Base-by-base conservation (phyloP, 345 rosid genomes). In the Crucihimalaya himalaica region DNA sequence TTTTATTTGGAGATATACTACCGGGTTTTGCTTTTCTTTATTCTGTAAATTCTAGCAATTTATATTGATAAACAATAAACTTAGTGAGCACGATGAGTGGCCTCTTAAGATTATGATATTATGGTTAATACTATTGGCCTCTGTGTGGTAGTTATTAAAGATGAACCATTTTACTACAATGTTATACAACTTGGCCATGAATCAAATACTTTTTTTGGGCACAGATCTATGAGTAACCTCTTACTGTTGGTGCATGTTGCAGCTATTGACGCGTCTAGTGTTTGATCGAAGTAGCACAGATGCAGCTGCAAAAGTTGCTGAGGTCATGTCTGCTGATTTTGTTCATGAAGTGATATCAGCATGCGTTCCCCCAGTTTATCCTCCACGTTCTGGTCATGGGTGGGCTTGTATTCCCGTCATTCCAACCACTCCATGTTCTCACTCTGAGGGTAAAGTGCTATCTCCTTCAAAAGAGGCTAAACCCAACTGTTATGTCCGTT, bases 331-430 rank as follows among this genome's bases (percentile, higher is more conserved):
- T 83, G 93, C 95, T 64, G 98, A 89, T 86, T 91, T 94, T 91
- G 96, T 94, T 61, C 97, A 91, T 84, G 98, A 94, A 82, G 92
- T 91, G 53, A 89, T 89, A 79, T 88, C 98, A 67, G 96, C 98
- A 45, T 91, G 98, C 70, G 98, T 91, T 37, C 97, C 97, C 71
- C 98, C 97, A 59, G 93, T 91, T 86, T 94, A 86, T 79, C 98
- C 98, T 67, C 98, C 98, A 57, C 84, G 89, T 46, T 82, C 96
- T 81, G 96, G 97, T 80, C 86, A 80, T 83, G 98, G 96, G 73
- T 94, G 98, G 98, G 98, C 98, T 57, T 88, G 95, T 81, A 89
- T 94, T 74, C 98, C 98, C 2, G 81, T 89, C 42, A 79, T 81
- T 82, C 89, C 93, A 59, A 60, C 85, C 45, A 82, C 63, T 66